Percentiles rank a stretch among this genome's conserved stretches.
phyloP scores from a whole-genome alignment of 345 rosid species.

The Eucalyptus regnans region DNA sequence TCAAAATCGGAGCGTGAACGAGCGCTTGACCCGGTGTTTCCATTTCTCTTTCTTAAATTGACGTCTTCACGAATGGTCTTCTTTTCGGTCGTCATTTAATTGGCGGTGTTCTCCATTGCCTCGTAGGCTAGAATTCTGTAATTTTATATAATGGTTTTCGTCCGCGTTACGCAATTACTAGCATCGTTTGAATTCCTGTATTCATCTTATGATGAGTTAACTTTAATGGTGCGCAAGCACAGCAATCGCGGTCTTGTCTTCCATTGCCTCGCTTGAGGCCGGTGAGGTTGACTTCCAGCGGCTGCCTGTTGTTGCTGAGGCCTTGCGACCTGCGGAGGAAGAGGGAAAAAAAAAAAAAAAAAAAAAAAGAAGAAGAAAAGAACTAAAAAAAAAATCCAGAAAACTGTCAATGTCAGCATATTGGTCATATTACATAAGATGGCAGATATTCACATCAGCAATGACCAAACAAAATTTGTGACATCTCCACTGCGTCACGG shows the following conservation, averaged over 20 bases:
- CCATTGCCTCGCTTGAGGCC: background rate
- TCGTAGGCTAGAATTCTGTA: background rate
- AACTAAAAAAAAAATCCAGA: too few relatives aligned
- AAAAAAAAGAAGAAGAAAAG: too few relatives aligned
- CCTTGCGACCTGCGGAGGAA: background rate
- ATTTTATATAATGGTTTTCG: background rate
- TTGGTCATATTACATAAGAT: too few relatives aligned
- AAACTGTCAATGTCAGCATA: too few relatives aligned
- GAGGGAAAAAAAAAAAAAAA: background rate
- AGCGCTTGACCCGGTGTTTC: background rate
- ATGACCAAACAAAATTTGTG: too few relatives aligned
- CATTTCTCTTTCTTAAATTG: background rate
- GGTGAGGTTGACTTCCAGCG: background rate
- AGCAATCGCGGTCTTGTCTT: background rate
- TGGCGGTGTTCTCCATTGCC: background rate
- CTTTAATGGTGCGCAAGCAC: background rate
- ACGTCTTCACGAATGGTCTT: background rate
- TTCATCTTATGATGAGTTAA: background rate
- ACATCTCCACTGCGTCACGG: too few relatives aligned
- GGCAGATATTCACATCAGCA: accelerated
- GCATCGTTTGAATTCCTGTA: background rate
- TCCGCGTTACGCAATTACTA: background rate
- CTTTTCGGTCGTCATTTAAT: background rate
- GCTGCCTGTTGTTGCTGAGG: too few relatives aligned
- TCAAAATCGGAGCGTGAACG: background rate